Evolutionary conservation across 768 basidiomycete genomes (phyloP), one percentile per base, ranked within the genome.

Genomic region (Boletus vermiculosoides): DNA sequence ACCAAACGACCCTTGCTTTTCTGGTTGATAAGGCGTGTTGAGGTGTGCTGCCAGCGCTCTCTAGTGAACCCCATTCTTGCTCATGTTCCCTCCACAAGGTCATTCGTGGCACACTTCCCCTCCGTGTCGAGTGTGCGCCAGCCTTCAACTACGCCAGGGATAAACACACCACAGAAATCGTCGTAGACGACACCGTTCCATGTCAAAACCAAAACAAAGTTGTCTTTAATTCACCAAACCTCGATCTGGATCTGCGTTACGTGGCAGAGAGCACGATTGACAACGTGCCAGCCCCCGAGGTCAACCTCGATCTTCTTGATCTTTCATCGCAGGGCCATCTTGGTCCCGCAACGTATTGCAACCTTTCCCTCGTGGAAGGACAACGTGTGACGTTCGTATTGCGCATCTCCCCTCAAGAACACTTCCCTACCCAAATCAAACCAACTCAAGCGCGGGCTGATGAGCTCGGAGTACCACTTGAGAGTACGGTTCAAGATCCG

Each of bases 111-210:
- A 80, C 69, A 8, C 76, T 97, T 33, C 86, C 91, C 0, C 77
- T 96, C 52, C 79, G 83, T 55, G 80, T 98, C 72, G 92, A 98
- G 75, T 94, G 92, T 64, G 93, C 92, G 0, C 96, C 96, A 0
- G 96, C 94, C 0, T 99, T 99, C 83, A 88, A 97, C 72, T 99
- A 99, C 65, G 94, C 93, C 0, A 81, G 89, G 13, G 81, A 85
- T 47, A 48, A 77, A 3, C 96, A 98, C 71, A 82, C 78, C 9
- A 88, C 89, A 1, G 69, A 78, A 30, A 76, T 85, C 61, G 61
- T 84, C 52, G 66, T 75, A 18, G 84, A 87, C 64, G 62, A 78
- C 65, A 75, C 81, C 46, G 46, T 77, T 72, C 62, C 73, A 30
- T 73, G 52, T 6, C 60, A 60, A n/a, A 62, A 63, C 23, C 84